Conservation (phyloP, 2,329 filamentous ascomycete genomes). For the Penicillium rolfsii region DNA sequence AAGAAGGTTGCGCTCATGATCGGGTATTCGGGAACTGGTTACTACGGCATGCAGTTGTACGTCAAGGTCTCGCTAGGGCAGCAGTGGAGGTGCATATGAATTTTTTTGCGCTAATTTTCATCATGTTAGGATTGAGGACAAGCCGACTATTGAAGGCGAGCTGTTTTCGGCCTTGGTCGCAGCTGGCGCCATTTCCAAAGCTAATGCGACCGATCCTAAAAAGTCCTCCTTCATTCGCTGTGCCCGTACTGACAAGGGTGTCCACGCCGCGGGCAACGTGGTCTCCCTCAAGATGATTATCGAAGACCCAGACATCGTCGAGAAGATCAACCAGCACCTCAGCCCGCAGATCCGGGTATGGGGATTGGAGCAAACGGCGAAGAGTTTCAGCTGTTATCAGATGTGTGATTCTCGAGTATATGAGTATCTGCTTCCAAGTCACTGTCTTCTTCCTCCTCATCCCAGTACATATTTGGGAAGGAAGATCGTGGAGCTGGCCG, state of each 20-base stretch:
- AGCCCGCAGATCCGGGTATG: conserved; percentile 90
- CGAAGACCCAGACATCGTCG: conserved; percentile 82
- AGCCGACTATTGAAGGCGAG: conserved; percentile 96
- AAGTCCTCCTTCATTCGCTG: conserved; percentile 94
- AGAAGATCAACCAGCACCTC: conserved; percentile 86
- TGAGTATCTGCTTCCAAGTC: conserved; percentile 93
- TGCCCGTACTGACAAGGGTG: conserved; percentile 94
- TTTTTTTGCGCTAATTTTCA: not conserved
- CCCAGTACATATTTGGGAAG: conserved; percentile 83
- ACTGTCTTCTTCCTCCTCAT: conserved; percentile 90
- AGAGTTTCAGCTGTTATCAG: conserved; percentile 92
- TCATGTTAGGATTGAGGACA: conserved; percentile 53
- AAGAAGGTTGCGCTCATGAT: conserved; percentile 95
- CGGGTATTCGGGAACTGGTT: conserved; percentile 93
- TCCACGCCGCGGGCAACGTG: conserved; percentile 93
- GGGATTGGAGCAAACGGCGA: conserved; percentile 88
- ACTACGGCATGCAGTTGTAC: conserved; percentile 92
- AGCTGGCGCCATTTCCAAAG: conserved; percentile 92
- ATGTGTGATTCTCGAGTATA: conserved; percentile 95
- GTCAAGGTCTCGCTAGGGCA: conserved; percentile 12
- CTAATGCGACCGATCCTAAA: conserved; percentile 94
- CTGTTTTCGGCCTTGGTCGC: conserved; percentile 89
- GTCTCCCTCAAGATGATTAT: conserved; percentile 95
- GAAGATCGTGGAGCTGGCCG: conserved; percentile 76
- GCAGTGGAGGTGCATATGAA: not conserved